These are phyloP conservation scores for Paraphaeosphaeria minitans DNA, from an alignment of 2,329 filamentous ascomycete species.

Conservation along the genomic window DNA sequence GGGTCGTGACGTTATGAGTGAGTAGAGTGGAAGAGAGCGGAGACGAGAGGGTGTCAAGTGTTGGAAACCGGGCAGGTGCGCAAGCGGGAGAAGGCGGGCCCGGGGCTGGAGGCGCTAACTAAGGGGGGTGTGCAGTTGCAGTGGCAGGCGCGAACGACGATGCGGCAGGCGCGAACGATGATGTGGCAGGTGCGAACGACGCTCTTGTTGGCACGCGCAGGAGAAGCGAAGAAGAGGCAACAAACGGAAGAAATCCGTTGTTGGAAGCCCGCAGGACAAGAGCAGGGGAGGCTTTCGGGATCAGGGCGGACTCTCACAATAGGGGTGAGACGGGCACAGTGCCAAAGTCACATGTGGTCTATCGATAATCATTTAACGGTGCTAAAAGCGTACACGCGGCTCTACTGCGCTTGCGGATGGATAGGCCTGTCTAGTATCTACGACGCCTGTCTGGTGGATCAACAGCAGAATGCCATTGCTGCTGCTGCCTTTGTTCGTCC, in stretches of 20 bases:
- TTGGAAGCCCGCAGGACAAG: slow-evolving; percentile 31
- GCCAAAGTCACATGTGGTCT: slow-evolving; percentile 33
- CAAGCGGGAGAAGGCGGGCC: slow-evolving; percentile 33
- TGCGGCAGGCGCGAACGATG: slow-evolving; percentile 37
- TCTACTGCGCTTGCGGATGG: slow-evolving; percentile 9
- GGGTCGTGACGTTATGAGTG: slow-evolving; percentile 23
- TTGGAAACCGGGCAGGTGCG: slow-evolving; percentile 40
- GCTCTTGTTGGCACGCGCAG: slow-evolving; percentile 8
- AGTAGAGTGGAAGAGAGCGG: slow-evolving; percentile 19
- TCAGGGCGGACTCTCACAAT: slow-evolving; percentile 26
- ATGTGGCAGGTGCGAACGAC: slow-evolving; percentile 39
- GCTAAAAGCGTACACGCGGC: slow-evolving; percentile 30
- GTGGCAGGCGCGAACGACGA: slow-evolving; percentile 31
- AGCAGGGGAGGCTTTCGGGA: slow-evolving; percentile 24
- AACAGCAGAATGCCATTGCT: not conserved
- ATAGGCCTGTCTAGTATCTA: too few species aligned
- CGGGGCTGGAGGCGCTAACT: slow-evolving; percentile 23
- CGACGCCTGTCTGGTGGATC: too few species aligned
- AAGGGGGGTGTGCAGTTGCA: slow-evolving; percentile 24
- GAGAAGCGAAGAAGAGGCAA: not conserved
- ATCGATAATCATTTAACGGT: too few species aligned
- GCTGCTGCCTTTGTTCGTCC: not conserved
- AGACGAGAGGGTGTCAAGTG: slow-evolving; percentile 15
- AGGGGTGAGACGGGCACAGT: slow-evolving; percentile 39
- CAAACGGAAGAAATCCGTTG: slow-evolving; percentile 4